Base-by-base conservation (phyloP, 2,329 filamentous ascomycete species). In the Stachybotrys echinatus region DNA sequence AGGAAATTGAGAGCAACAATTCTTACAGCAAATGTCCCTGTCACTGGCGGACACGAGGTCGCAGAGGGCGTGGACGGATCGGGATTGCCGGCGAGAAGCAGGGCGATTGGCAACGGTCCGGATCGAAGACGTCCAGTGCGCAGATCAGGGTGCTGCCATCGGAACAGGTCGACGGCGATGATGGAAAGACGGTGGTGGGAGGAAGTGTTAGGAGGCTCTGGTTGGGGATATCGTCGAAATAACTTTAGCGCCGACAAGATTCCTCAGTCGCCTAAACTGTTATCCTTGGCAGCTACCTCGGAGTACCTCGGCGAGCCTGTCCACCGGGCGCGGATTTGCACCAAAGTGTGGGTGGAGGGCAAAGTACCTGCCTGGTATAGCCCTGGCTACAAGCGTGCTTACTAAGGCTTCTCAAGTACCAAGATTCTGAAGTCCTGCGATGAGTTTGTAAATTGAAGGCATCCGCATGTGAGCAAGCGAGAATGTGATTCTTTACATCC, bases 141-240 rank as follows among this genome's bases (percentile, higher is more conserved):
- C 49, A 51, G 48, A 48, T 57, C 51, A 58, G 42, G 50, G 42
- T 48, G 55, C 51, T 57, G 52, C 51, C 56, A 57, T 56, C 50
- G 50, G 46, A 40, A 23, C 43, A 44, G 47, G 49, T 51, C 55
- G 54, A 55, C 51, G 40, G 49, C 43, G 48, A 50, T 49, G 27
- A 34, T 34, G 27, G 27, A 34, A 8, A 34, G 27, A 14, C 27
- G 14, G 27, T 34, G 27, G 14, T 14, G 14, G 27, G 27, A 8
- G 14, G 27, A 34, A 14, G 27, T 34, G 27, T 8, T 8, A 34
- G 27, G 10, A 14, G 14, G 27, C 10, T 34, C n/a, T n/a, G n/a
- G 27, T 34, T 34, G 27, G 27, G 10, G 14, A 34, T 34, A 34
- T 34, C 27, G 27, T 34, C 27, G 27, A 34, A 34, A 34, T 34